Conservation (phyloP, 306 rosid species). For the Gleditsia sinensis region DNA sequence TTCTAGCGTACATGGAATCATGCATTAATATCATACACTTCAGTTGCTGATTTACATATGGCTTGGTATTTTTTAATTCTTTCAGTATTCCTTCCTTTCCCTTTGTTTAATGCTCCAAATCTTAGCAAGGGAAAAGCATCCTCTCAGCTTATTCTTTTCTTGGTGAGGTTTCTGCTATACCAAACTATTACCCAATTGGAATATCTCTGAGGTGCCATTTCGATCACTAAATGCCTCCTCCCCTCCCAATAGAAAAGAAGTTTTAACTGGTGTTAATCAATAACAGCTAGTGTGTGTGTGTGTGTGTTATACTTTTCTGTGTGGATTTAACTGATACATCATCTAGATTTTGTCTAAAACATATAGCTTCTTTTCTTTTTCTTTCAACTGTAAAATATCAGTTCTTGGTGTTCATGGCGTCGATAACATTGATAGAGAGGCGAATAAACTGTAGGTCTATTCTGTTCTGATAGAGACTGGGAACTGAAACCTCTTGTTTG, state of each 20-base stretch:
- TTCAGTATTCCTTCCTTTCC: background rate
- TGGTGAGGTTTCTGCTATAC: background rate
- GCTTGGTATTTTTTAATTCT: background rate
- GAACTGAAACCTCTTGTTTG: background rate
- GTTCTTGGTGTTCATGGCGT: conserved; percentile 3
- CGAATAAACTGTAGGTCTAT: background rate
- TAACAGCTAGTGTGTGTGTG: background rate
- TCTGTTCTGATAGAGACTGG: conserved; percentile 7
- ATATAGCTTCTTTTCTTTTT: background rate
- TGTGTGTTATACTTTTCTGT: background rate
- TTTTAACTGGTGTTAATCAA: background rate
- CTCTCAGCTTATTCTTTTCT: conserved; percentile 9
- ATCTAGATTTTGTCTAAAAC: too few relatives aligned
- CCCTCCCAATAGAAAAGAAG: background rate
- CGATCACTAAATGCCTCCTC: background rate
- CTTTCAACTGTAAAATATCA: background rate
- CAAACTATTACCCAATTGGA: background rate
- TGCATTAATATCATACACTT: background rate
- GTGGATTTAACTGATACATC: background rate
- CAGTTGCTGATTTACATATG: background rate
- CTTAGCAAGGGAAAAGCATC: background rate
- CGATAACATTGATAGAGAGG: background rate
- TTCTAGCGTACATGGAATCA: too few relatives aligned
- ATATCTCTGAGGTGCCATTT: background rate
- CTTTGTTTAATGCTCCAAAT: background rate